Evolutionary conservation across 2,329 filamentous ascomycete genomes (phyloP).

Genomic region (Aspergillus fumigatus): DNA sequence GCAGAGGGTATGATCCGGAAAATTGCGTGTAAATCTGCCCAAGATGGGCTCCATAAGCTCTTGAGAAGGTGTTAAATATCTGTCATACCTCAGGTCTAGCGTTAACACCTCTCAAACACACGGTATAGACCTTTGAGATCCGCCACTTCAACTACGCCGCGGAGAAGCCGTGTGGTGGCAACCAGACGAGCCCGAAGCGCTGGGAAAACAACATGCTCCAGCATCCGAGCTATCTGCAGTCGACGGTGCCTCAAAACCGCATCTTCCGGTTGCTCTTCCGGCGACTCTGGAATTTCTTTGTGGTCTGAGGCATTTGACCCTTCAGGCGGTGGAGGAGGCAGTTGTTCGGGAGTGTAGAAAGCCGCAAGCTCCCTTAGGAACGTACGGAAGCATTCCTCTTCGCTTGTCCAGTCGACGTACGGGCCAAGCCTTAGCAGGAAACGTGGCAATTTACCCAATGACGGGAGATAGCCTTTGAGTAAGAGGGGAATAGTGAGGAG

Average conservation of each 20-base stretch:
- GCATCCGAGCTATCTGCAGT: constrained; percentile 63
- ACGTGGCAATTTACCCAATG: constrained; percentile 76
- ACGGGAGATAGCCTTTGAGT: constrained; percentile 82
- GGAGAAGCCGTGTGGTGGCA: constrained; percentile 72
- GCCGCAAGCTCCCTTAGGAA: constrained; percentile 82
- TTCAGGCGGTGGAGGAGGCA: constrained; percentile 50
- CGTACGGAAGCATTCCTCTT: constrained; percentile 78
- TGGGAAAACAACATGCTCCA: constrained; percentile 87
- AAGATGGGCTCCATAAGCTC: background rate
- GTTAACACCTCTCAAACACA: constrained; percentile 88
- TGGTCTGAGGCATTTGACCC: background rate
- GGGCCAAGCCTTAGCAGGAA: constrained; percentile 88
- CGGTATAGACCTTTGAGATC: constrained; percentile 88
- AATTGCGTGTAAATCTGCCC: background rate
- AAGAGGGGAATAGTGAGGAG: constrained; percentile 77
- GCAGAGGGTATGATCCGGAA: background rate
- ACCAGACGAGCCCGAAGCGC: constrained; percentile 79
- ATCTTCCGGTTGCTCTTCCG: constrained; percentile 41
- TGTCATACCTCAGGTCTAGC: background rate
- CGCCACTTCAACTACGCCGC: constrained; percentile 78
- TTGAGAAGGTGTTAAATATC: background rate
- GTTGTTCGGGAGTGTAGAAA: constrained; percentile 84
- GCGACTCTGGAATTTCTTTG: constrained; percentile 4
- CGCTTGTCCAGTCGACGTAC: constrained; percentile 78
- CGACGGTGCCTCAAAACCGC: constrained; percentile 50